Evolutionary conservation across 2,329 filamentous ascomycete genomes (phyloP).

Genomic region (Bimuria novae-zelandiae): DNA sequence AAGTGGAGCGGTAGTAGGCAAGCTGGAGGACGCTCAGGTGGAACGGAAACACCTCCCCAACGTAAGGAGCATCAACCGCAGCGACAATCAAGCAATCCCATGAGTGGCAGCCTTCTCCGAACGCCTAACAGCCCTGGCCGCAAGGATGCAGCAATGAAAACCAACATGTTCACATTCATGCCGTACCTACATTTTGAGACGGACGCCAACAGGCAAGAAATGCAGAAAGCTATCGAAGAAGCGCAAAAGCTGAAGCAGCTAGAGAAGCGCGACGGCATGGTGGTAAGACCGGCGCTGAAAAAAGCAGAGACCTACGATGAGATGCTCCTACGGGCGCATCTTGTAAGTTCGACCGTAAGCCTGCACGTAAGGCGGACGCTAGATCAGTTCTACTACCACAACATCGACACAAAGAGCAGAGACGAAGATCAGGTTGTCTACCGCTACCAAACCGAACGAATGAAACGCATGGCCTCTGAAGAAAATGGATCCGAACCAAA

Average conservation of each 20-base stretch:
- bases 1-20: slow-evolving; percentile 33
- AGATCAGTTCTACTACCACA: slow-evolving; percentile 70
- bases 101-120: slow-evolving; percentile 33
- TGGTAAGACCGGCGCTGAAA: slow-evolving; percentile 24
- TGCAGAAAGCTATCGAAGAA: slow-evolving; percentile 59
- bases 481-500: slow-evolving; percentile 55
- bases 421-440: slow-evolving; percentile 69
- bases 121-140: slow-evolving; percentile 45
- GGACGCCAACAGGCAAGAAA: slow-evolving; percentile 57
- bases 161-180: slow-evolving; percentile 58
- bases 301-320: slow-evolving; percentile 47
- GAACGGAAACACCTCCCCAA: slow-evolving; percentile 36
- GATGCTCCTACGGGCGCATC: slow-evolving; percentile 55
- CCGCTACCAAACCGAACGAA: slow-evolving; percentile 56
- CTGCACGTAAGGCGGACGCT: slow-evolving; percentile 66
- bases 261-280: slow-evolving; percentile 20
- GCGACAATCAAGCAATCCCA: slow-evolving; percentile 26
- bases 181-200: slow-evolving; percentile 70
- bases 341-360: slow-evolving; percentile 51
- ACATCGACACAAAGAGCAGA: slow-evolving; percentile 63
- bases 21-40: slow-evolving; percentile 29
- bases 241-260: slow-evolving; percentile 33
- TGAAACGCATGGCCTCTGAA: slow-evolving; percentile 15
- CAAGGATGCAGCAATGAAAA: slow-evolving; percentile 38
- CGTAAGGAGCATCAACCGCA: slow-evolving; percentile 28